Percentiles rank a stretch among this genome's conserved stretches.
These are phyloP conservation scores for Eimeria praecox DNA, from an alignment of 169 alveolate species.

Conservation along the genomic window DNA sequence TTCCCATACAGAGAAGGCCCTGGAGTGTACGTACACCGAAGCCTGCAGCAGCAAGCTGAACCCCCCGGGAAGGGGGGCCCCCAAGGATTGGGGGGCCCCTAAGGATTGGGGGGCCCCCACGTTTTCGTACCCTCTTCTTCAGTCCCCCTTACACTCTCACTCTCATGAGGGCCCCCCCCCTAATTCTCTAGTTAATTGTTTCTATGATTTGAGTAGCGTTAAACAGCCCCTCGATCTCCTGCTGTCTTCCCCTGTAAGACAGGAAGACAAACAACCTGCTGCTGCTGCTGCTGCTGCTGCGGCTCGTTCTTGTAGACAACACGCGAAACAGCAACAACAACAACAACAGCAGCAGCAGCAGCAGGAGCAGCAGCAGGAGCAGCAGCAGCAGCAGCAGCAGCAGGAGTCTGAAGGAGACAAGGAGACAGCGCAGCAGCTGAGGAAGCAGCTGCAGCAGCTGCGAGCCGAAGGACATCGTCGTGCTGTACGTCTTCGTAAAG, in stretches of 20 bases:
- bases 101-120: constrained; percentile 19
- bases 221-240: neutral
- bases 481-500: constrained; percentile 19
- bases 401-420: neutral
- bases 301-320: neutral
- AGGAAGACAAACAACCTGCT: too few relatives aligned
- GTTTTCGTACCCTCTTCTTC: constrained; percentile 18
- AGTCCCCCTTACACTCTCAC: neutral
- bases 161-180: neutral
- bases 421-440: neutral
- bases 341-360: neutral
- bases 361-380: neutral
- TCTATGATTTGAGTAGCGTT: neutral
- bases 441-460: constrained; percentile 28
- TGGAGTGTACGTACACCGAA: constrained; percentile 11
- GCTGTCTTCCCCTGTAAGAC: neutral
- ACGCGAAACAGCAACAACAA: neutral
- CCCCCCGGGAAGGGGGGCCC: neutral
- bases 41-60: too few relatives aligned
- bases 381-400: neutral
- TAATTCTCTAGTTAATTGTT: neutral
- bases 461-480: constrained; percentile 17
- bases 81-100: neutral
- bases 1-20: neutral
- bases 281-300: constrained; percentile 1